Evolutionary conservation across 768 basidiomycete species (phyloP).

Genomic region (Neoboletus brunneissimus): DNA sequence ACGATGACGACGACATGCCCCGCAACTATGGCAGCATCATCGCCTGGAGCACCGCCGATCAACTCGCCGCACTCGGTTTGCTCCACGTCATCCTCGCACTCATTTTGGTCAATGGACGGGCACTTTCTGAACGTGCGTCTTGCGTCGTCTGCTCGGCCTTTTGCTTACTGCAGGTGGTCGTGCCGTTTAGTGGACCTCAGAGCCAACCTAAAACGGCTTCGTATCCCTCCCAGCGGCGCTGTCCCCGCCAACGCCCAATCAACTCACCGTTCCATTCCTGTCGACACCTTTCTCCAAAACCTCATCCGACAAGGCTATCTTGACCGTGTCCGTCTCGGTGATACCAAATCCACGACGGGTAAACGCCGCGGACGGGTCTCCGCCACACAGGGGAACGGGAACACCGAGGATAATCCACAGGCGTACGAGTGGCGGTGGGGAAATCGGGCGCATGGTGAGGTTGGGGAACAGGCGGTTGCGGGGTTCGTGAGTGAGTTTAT

Average conservation of each 20-base stretch:
- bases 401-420: constrained; percentile 15
- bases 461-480: constrained; percentile 75
- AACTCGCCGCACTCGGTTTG: constrained; percentile 68
- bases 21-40: constrained; percentile 66
- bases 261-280: constrained; percentile 47
- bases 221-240: constrained; percentile 47
- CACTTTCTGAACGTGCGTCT: constrained; percentile 64
- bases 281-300: constrained; percentile 64
- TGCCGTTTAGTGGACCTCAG: constrained; percentile 63
- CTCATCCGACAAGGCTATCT: constrained; percentile 76
- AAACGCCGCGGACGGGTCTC: constrained; percentile 58
- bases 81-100: constrained; percentile 80
- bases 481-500: constrained; percentile 81
- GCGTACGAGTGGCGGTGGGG: constrained; percentile 87
- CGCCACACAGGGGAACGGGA: constrained; percentile 34
- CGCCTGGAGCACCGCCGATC: constrained; percentile 66
- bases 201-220: constrained; percentile 64
- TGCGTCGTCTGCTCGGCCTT: background rate
- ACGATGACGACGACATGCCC: constrained; percentile 47
- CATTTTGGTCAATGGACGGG: constrained; percentile 77
- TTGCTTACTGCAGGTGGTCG: background rate
- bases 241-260: constrained; percentile 53
- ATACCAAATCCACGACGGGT: constrained; percentile 40
- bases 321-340: constrained; percentile 59
- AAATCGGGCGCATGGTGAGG: constrained; percentile 70